Percentiles rank a stretch among this genome's conserved stretches.
These are phyloP conservation scores for Paecilomyces niveus DNA, from an alignment of 2,329 filamentous ascomycete species.

Conservation along the genomic window DNA sequence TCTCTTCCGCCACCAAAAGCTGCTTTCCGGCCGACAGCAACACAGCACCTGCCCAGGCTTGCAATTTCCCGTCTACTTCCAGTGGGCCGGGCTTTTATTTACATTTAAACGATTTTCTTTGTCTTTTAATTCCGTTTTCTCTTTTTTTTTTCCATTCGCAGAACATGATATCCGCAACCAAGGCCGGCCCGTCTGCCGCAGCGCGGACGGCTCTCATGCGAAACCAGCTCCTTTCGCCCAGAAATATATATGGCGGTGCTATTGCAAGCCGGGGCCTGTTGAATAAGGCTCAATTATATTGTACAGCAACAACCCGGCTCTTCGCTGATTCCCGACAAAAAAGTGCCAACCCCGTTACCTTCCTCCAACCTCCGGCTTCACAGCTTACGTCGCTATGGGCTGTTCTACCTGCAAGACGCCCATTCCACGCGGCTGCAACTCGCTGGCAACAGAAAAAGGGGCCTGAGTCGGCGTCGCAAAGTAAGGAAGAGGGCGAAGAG, in stretches of 20 bases:
- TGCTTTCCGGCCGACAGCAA: constrained; percentile 1
- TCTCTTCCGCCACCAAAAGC: constrained; percentile 7
- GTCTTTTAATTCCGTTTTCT: not conserved
- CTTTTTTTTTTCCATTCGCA: constrained; percentile 1
- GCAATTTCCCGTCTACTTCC: constrained; percentile 24
- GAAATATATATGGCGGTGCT: constrained; percentile 19
- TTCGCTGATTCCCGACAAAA: constrained; percentile 14
- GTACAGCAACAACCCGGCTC: constrained; percentile 28
- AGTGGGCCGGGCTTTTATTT: not conserved
- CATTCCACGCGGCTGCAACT: constrained; percentile 27
- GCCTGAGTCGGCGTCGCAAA: constrained; percentile 33
- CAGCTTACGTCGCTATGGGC: constrained; percentile 28
- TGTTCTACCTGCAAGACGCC: constrained; percentile 28
- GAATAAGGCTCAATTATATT: constrained; percentile 20
- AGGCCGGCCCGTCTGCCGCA: constrained; percentile 24
- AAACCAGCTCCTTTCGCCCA: constrained; percentile 25
- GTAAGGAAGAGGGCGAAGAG: constrained; percentile 31
- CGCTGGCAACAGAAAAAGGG: constrained; percentile 27
- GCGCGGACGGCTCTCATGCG: constrained; percentile 30
- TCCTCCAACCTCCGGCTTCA: constrained; percentile 28
- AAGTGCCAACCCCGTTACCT: constrained; percentile 30
- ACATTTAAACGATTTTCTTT: not conserved
- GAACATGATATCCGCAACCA: constrained; percentile 35
- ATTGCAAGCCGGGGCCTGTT: constrained; percentile 26
- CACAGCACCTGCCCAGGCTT: constrained; percentile 1